A percentile compares a stretch with the other conserved stretches of the same genome.
Conservation (phyloP, 2,329 filamentous ascomycete species). For the Sarocladium brachiariae region DNA sequence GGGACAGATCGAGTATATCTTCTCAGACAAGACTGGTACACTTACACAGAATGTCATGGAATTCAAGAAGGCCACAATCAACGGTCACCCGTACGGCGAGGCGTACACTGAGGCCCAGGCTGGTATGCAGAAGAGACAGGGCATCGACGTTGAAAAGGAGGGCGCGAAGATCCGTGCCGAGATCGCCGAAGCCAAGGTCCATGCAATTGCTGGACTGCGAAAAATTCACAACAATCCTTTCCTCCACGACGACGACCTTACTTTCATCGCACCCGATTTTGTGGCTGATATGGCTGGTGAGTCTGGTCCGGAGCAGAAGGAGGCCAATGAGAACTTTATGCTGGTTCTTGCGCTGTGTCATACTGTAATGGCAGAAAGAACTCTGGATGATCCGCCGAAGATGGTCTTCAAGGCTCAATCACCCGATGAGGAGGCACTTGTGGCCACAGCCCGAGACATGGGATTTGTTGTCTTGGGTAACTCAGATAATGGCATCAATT, state of each 20-base stretch:
- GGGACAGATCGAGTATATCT: conserved; percentile 98
- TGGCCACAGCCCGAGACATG: conserved; percentile 89
- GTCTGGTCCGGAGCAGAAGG: conserved; percentile 67
- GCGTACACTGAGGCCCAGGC: conserved; percentile 96
- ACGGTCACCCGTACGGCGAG: conserved; percentile 93
- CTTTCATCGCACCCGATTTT: conserved; percentile 87
- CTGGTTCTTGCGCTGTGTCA: conserved; percentile 91
- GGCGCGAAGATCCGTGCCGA: conserved; percentile 63
- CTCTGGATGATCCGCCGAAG: conserved; percentile 80
- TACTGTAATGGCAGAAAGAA: conserved; percentile 86
- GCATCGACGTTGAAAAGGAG: conserved; percentile 79
- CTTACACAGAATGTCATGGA: conserved; percentile 98
- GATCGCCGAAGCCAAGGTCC: conserved; percentile 69
- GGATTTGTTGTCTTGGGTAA: conserved; percentile 88
- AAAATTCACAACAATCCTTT: conserved; percentile 84
- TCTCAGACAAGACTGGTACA: conserved; percentile 96
- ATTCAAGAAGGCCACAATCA: conserved; percentile 97
- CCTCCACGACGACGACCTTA: conserved; percentile 80
- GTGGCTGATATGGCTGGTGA: conserved; percentile 74
- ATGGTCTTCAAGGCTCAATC: conserved; percentile 97
- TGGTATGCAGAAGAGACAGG: conserved; percentile 88
- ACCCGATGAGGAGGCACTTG: conserved; percentile 89
- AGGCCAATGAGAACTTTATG: conserved; percentile 86
- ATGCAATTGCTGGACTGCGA: conserved; percentile 67
- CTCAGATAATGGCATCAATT: conserved; percentile 69